Evolutionary conservation across 2,329 filamentous ascomycete genomes (phyloP), one percentile per base, ranked within the genome.

Genomic region (Blastomyces percursus): DNA sequence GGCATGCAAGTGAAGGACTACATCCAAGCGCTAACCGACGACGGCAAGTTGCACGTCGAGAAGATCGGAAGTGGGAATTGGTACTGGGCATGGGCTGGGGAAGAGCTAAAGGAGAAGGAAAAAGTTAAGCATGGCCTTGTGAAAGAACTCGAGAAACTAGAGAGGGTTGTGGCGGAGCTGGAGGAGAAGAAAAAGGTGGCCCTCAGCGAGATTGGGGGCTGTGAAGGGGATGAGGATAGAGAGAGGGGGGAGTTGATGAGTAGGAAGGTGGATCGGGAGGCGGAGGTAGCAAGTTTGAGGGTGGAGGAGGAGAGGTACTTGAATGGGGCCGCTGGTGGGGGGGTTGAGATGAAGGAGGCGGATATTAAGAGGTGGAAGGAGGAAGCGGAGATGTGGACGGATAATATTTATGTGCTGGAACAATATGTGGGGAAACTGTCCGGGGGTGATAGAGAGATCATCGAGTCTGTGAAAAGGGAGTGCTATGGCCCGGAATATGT

Each of bases 21-120:
- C 69, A 75, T 88, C 21, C 84, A 86, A 70, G 77, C 80, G 4
- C 79, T 88, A 24, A 76, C 78, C 9, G 84, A 87, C 68, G 86
- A 88, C 62, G 79, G 78, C 68, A 80, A 81, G 67, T 81, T 88
- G 64, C 80, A 80, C 21, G 82, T 86, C 35, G 86, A 88, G 75
- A 88, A 88, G 72, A 88, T 89, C 68, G 86, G 86, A 52, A 86
- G 80, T 66, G 85, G 84, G 35, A 88, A 88, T 71, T 89, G 86
- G 86, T 88, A 88, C 74, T 89, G 86, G 86, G 82, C 80, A 66
- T 88, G 88, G 70, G 77, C 74, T 21, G 83, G 80, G 35, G 84
- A 87, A 61, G 82, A 82, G 69, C 80, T 77, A 58, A 68, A 65
- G 19, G 68, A 68, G 48, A 64, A 72, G 59, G 67, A 67, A 57